Evolutionary conservation across 1,139 yeast species (phyloP).

Genomic region (Maudiozyma humilis): DNA sequence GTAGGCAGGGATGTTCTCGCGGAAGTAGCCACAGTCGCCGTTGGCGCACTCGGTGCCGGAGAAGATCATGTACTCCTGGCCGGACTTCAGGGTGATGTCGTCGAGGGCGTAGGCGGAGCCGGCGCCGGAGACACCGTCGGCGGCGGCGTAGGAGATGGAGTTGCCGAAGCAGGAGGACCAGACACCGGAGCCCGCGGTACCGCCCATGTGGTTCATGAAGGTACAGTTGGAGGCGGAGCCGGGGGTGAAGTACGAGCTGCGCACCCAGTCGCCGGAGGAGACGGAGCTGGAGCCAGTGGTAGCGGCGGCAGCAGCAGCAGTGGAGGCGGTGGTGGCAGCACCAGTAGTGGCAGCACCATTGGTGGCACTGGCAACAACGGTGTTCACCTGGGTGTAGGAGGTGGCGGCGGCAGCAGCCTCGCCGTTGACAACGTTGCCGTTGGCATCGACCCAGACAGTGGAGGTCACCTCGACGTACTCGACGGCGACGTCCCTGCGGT

Average conservation of each 20-base stretch:
- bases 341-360: constrained; percentile 15
- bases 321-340: constrained; percentile 15
- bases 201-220: constrained; percentile 78
- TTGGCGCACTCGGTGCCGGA: constrained; percentile 56
- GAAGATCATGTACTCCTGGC: constrained; percentile 72
- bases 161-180: constrained; percentile 82
- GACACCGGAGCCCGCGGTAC: constrained; percentile 70
- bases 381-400: constrained; percentile 18
- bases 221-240: constrained; percentile 61
- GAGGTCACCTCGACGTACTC: constrained; percentile 63
- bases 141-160: constrained; percentile 71
- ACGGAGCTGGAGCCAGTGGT: constrained; percentile 26
- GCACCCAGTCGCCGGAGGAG: constrained; percentile 54
- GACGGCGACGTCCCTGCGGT: constrained; percentile 54
- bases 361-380: constrained; percentile 14
- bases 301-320: constrained; percentile 22
- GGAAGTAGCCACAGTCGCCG: constrained; percentile 77
- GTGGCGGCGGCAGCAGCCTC: constrained; percentile 24
- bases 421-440: constrained; percentile 43
- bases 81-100: constrained; percentile 58
- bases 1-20: constrained; percentile 80
- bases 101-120: constrained; percentile 51
- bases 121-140: constrained; percentile 67
- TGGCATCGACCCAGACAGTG: constrained; percentile 57
- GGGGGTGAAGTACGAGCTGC: constrained; percentile 65